These are phyloP conservation scores for Talaromyces trachyspermus DNA, from an alignment of 495 filamentous ascomycete species.

Conservation along the genomic window DNA sequence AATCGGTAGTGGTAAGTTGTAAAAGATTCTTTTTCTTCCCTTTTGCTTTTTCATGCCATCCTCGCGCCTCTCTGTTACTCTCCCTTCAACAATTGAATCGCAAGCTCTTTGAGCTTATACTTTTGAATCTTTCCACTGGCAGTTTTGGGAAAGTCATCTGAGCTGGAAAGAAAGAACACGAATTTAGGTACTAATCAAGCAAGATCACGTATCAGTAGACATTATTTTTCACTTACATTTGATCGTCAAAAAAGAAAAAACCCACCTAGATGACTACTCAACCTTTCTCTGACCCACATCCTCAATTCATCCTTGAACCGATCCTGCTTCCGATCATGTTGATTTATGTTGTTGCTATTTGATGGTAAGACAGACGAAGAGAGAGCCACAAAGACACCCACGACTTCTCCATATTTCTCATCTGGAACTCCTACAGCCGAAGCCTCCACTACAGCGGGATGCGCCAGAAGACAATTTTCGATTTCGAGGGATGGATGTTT, in stretches of 20 bases:
- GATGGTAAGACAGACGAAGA: no score
- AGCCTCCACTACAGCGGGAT: conserved; percentile 60
- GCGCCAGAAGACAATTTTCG: conserved; percentile 79
- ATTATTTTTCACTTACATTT: conserved; percentile 1
- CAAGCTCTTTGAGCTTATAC: conserved; percentile 71
- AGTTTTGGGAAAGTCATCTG: conserved; percentile 76
- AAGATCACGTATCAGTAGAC: neutral
- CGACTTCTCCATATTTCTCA: conserved; percentile 75
- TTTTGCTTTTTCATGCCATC: no score
- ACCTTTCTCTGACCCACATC: conserved; percentile 60
- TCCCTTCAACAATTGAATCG: conserved; percentile 38
- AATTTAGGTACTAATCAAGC: conserved; percentile 64
- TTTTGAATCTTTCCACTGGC: conserved; percentile 97
- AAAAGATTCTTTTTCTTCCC: no score
- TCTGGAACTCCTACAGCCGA: conserved; percentile 82
- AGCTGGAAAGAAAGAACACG: conserved; percentile 63
- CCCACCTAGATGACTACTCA: conserved; percentile 70
- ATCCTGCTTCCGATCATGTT: conserved; percentile 16
- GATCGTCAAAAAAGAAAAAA: conserved; percentile 5
- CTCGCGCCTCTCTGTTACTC: neutral
- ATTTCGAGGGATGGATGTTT: conserved; percentile 96
- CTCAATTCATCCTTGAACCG: conserved; percentile 45
- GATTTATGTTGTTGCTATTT: conserved; percentile 29
- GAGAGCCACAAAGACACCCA: conserved; percentile 71
- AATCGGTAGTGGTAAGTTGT: no score